Conservation (phyloP, 495 filamentous ascomycete genomes). For the Cenococcum geophilum region DNA sequence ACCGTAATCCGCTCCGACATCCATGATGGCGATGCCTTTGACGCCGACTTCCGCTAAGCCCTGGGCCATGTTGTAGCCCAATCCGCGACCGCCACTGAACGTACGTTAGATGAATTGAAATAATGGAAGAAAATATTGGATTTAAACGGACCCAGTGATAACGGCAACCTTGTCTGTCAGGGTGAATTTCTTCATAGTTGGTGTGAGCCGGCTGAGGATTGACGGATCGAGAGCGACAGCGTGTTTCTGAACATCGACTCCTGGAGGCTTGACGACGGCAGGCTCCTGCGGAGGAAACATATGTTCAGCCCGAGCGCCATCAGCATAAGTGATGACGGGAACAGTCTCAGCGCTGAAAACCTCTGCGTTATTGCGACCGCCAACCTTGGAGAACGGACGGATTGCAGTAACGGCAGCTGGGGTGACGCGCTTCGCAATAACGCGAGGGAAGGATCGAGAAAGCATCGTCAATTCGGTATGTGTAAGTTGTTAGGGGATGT, state of each 20-base stretch:
- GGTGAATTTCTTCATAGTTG: constrained; percentile 58
- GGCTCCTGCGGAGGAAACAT: not conserved
- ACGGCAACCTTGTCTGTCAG: constrained; percentile 62
- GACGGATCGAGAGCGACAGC: constrained; percentile 18
- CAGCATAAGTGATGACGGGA: not conserved
- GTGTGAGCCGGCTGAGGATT: constrained; percentile 40
- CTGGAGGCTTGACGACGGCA: constrained; percentile 23
- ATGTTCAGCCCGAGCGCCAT: not conserved
- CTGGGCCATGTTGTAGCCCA: constrained; percentile 71
- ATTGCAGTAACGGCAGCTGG: not conserved
- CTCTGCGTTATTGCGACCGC: not conserved
- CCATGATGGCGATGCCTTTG: constrained; percentile 66
- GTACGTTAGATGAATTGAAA: not conserved
- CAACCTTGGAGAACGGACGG: not conserved
- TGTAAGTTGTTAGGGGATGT: not conserved
- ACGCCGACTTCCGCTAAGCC: constrained; percentile 67
- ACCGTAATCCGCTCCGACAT: constrained; percentile 67
- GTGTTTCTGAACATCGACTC: constrained; percentile 19
- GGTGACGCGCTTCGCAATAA: not conserved
- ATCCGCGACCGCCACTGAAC: constrained; percentile 63
- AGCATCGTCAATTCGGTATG: not conserved
- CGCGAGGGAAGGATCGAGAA: not conserved
- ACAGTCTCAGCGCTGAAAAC: not conserved
- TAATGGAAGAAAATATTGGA: not conserved
- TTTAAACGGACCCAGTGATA: constrained; percentile 58